Evolutionary conservation across 23 red algal genomes (phyloP), one percentile per base, ranked within the genome.

Genomic region (Gracilaria caudata): DNA sequence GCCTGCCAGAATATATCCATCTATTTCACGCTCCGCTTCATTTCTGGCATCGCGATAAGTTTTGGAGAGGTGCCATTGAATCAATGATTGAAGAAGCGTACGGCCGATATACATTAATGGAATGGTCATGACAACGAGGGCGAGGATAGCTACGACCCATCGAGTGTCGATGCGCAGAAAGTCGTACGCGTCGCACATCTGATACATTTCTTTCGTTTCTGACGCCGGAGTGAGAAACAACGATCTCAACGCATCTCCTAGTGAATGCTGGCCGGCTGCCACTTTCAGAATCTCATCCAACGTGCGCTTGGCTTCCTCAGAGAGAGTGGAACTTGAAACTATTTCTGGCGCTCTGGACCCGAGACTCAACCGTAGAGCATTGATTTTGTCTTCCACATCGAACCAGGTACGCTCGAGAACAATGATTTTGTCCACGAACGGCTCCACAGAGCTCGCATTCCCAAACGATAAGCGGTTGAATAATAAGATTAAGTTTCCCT

Each of bases 1-100:
- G 0, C 70, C 70, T 26, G 70, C 49, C 21, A 75, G 40, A 47
- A 75, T 75, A 43, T 49, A 75, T 75, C 70, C 70, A 46, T 75
- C 70, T 30, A 75, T 75, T 46, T 1, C 49, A 1, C 70, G 70
- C 37, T 75, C 70, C 4, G 70, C 5, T 21, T 75, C 21, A 16
- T 11, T 75, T 4, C 21, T 21, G 28, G 1, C 0, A 2, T 21
- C 28, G 37, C 39, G 17, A 25, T 73, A 73, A 8, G 35, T 73
- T 16, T 73, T 73, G 39, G 39, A 39, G 17, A 73, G 66, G 17
- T 73, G 17, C 66, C 66, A 73, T 43, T 73, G 66, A 43, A 73
- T 21, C 35, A 4, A 73, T 73, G 39, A 24, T 45, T 73, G 66
- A 6, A 73, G n/a, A 34, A 73, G 35, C 4, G 36, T 14, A 4